These are phyloP conservation scores for Lenzites betulinus DNA, from an alignment of 768 basidiomycete species.

Conservation along the genomic window DNA sequence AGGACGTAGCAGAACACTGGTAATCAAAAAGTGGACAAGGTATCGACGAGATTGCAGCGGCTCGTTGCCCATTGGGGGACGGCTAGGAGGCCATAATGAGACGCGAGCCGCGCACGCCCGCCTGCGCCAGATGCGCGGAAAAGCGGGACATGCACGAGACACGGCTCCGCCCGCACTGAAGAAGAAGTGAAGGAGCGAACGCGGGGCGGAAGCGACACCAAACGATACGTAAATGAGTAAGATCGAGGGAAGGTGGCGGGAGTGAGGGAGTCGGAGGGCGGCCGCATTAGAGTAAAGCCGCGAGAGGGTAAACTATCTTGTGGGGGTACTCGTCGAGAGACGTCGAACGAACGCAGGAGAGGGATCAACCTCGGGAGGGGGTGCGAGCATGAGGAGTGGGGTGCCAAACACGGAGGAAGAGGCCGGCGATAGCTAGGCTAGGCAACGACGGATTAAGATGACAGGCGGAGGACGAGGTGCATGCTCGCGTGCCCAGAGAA, in stretches of 20 bases:
- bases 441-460: neutral
- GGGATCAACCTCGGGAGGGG: neutral
- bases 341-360: neutral
- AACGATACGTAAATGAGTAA: neutral
- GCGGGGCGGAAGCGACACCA: conserved; percentile 7
- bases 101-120: neutral
- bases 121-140: conserved; percentile 5
- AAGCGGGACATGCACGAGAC: neutral
- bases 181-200: conserved; percentile 17
- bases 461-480: conserved; percentile 18
- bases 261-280: neutral
- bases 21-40: conserved; percentile 8
- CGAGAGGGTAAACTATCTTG: neutral
- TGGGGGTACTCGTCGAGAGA: conserved; percentile 9
- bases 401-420: neutral
- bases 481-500: conserved; percentile 28
- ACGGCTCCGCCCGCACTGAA: conserved; percentile 14
- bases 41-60: conserved; percentile 24
- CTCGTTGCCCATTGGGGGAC: conserved; percentile 20
- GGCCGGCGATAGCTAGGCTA: neutral
- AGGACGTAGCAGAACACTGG: neutral
- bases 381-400: neutral
- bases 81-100: neutral
- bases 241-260: neutral
- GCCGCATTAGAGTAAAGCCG: neutral